A percentile compares a stretch with the other conserved stretches of the same genome.
Conservation (phyloP, 257 asterid genomes). For the Jaltomata sinuosa region DNA sequence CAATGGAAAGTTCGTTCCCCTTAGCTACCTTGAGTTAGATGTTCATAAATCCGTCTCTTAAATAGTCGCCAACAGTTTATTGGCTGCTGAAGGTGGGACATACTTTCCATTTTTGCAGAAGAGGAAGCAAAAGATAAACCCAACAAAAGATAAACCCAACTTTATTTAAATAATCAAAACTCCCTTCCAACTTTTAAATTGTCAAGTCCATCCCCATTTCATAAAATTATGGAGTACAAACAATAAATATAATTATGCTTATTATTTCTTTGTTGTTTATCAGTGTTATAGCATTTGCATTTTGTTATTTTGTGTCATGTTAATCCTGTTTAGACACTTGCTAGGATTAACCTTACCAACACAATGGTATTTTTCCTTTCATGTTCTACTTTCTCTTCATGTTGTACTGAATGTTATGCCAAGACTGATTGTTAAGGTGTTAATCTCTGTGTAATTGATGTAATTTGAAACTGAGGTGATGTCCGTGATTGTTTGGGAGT, state of each 20-base stretch:
- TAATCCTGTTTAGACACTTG: background rate
- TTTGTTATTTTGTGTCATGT: background rate
- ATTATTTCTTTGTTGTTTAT: background rate
- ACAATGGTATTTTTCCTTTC: background rate
- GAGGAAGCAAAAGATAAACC: background rate
- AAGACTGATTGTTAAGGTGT: background rate
- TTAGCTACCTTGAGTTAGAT: background rate
- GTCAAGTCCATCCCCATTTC: background rate
- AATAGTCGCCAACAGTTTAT: background rate
- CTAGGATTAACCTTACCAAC: background rate
- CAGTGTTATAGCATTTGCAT: background rate
- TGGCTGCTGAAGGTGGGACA: background rate
- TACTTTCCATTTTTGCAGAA: background rate
- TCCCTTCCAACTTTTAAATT: background rate
- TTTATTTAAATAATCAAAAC: background rate
- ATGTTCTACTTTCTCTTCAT: background rate
- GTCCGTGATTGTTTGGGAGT: background rate
- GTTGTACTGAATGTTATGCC: background rate
- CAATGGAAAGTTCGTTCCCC: background rate
- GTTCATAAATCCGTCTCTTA: background rate
- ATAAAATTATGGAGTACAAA: background rate
- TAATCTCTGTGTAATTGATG: background rate
- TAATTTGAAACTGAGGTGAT: background rate
- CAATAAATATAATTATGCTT: background rate
- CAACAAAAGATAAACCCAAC: background rate